Evolutionary conservation across 2,329 filamentous ascomycete genomes (phyloP).

Genomic region (Epichloe bromicola): DNA sequence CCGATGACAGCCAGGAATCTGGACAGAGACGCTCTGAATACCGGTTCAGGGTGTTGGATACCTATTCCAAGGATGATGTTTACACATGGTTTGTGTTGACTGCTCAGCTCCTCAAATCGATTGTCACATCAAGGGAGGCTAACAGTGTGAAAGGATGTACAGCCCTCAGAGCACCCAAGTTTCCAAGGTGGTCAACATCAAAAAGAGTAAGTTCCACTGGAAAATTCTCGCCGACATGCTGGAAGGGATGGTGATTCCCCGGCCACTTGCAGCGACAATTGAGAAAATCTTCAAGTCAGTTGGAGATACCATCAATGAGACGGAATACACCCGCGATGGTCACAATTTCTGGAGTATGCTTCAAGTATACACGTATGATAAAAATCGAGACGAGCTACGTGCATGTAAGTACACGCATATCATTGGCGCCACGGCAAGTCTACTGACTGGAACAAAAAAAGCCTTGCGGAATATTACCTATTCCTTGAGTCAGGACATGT

Average conservation of each 20-base stretch:
- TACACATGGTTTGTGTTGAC: background rate
- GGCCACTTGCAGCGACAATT: background rate
- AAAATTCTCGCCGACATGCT: background rate
- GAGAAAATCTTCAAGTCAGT: background rate
- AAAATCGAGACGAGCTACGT: background rate
- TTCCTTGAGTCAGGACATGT: background rate
- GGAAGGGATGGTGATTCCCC: background rate
- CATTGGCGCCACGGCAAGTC: background rate
- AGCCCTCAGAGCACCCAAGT: background rate
- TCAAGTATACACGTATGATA: background rate
- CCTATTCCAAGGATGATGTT: background rate
- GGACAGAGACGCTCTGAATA: background rate
- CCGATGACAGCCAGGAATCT: background rate
- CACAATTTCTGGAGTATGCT: background rate
- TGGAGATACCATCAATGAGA: background rate
- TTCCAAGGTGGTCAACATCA: background rate
- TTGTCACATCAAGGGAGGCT: background rate
- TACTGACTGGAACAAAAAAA: background rate
- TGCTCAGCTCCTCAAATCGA: background rate
- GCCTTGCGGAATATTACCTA: background rate
- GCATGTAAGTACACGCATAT: background rate
- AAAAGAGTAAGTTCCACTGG: background rate
- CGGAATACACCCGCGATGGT: rapidly evolving
- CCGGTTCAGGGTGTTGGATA: background rate
- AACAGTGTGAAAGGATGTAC: background rate